Evolutionary conservation across 768 basidiomycete species (phyloP).

Genomic region (Tricholoma saponaceum): DNA sequence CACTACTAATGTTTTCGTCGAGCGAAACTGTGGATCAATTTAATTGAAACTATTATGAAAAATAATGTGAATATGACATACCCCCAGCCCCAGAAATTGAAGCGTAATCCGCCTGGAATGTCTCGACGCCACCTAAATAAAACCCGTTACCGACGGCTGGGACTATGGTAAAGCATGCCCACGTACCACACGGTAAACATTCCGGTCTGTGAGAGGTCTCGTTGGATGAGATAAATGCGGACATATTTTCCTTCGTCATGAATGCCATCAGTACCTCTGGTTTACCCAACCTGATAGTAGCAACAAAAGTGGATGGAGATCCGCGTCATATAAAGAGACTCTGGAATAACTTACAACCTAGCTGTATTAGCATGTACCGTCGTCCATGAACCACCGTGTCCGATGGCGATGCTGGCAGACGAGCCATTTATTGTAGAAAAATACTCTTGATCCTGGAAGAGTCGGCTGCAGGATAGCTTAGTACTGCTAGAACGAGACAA

Average conservation of each 20-base stretch:
- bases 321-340: background rate
- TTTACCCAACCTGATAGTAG: slow-evolving; percentile 23
- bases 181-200: no score
- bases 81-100: no score
- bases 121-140: no score
- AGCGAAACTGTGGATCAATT: no score
- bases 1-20: no score
- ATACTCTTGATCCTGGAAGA: background rate
- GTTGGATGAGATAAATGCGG: slow-evolving; percentile 28
- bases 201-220: no score
- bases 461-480: background rate
- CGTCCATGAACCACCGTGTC: background rate
- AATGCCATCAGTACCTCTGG: slow-evolving; percentile 26
- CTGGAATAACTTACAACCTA: background rate
- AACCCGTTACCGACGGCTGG: no score
- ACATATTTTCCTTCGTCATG: slow-evolving; percentile 20
- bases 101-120: no score
- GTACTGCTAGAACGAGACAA: background rate
- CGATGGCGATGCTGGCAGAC: background rate
- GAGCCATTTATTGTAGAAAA: background rate
- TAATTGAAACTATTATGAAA: no score
- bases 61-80: no score
- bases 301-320: background rate
- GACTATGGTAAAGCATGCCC: no score
- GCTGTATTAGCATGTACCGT: background rate